Evolutionary conservation across 352 stramenopile species (phyloP).

Genomic region (Pilasporangium apinafurcum): DNA sequence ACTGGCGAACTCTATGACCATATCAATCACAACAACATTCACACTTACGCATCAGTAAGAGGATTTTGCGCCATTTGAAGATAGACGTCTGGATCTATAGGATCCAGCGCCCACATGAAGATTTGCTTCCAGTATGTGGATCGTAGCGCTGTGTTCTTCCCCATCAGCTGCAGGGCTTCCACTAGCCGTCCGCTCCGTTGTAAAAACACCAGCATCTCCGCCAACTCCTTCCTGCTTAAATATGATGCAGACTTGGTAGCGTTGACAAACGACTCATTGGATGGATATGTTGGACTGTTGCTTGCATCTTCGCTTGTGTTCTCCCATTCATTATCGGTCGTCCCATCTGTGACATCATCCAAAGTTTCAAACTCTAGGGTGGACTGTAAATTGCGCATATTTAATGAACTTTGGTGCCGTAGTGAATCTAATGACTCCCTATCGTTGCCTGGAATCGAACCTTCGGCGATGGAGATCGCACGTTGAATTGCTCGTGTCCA

Average conservation of each 20-base stretch:
- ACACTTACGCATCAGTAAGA: slow-evolving; percentile 48
- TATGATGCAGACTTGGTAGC: slow-evolving; percentile 10
- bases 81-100: slow-evolving; percentile 5
- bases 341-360: not conserved
- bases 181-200: slow-evolving; percentile 58
- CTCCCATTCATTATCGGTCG: slow-evolving; percentile 6
- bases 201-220: slow-evolving; percentile 54
- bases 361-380: slow-evolving; percentile 5
- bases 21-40: not conserved
- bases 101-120: slow-evolving; percentile 54
- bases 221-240: slow-evolving; percentile 35
- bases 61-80: slow-evolving; percentile 13
- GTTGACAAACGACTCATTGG: slow-evolving; percentile 9
- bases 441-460: slow-evolving; percentile 43
- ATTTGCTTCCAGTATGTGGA: slow-evolving; percentile 56
- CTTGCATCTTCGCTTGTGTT: slow-evolving; percentile 3
- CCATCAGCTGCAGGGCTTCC: slow-evolving; percentile 71
- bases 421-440: slow-evolving; percentile 32
- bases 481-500: slow-evolving; percentile 64
- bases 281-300: slow-evolving; percentile 8
- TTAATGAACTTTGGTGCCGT: slow-evolving; percentile 39
- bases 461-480: slow-evolving; percentile 64
- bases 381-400: slow-evolving; percentile 30
- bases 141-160: slow-evolving; percentile 38
- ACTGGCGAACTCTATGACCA: not conserved